Evolutionary conservation across 352 stramenopile species (phyloP), one percentile per base, ranked within the genome.

Genomic region (Pythium insidiosum): DNA sequence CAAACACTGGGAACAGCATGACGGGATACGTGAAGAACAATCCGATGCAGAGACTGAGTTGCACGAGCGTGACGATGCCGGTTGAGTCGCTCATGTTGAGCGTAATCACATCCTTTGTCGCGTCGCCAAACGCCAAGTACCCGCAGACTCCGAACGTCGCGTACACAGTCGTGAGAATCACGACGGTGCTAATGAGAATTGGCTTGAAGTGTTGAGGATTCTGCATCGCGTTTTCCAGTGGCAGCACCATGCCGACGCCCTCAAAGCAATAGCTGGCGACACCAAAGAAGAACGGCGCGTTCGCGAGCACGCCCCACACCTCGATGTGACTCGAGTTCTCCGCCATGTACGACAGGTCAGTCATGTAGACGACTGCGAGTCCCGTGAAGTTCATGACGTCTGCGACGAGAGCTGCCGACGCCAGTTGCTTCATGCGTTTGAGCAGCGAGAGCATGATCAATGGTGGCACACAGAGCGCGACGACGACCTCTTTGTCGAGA

Each of bases 11-110:
- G 59, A 95, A 96, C 50, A 97, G 81, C 88, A 96, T 96, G 19
- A 97, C 70, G 4, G 88, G 88, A 47, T 96, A 96, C 34, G 88
- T 95, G 40, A 96, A 85, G 58, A 96, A 96, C 1, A 97, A 65
- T 1, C 78, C 88, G 9, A 85, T 56, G 37, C 78, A 96, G 13
- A 96, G 53, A 10, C 76, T 87, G 9, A 95, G 45, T 56, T 96
- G 93, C 23, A 96, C 86, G 36, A 94, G 66, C 20, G 58, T 84
- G 30, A 72, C 73, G 25, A 77, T 58, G 48, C 72, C 63, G n/a
- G 61, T 56, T 11, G 37, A 64, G n/a, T 58, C 65, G 26, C 78
- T 56, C 28, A 97, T 67, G 43, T 97, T 97, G 22, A 96, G 61
- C 0, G 88, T 96, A 48, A 97, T 94, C 5, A 94, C 81, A 20